phyloP scores from a whole-genome alignment of 2,329 filamentous ascomycete genomes.

The Trichoderma koningiopsis region DNA sequence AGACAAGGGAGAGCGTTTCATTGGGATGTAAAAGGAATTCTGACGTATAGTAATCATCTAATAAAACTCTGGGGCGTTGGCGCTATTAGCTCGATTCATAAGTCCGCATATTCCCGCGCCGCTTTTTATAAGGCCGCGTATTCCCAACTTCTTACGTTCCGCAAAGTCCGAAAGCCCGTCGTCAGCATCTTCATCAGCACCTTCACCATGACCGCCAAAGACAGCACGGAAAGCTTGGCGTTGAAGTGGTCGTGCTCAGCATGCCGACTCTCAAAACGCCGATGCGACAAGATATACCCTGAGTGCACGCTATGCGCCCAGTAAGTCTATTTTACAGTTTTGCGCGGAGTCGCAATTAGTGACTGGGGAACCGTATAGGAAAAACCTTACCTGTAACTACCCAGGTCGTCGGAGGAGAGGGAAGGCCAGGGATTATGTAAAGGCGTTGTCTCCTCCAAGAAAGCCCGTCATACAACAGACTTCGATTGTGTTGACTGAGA shows the following conservation, averaged over 20 bases:
- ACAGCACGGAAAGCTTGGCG: not conserved
- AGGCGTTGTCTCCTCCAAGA: not conserved
- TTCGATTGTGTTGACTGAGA: not conserved
- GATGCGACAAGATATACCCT: conserved; percentile 24
- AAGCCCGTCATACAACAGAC: not conserved
- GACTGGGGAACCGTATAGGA: not conserved
- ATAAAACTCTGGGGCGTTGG: not conserved
- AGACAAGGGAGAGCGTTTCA: not conserved
- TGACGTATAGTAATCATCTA: not conserved
- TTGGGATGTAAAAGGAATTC: not conserved
- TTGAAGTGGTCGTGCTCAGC: conserved; percentile 18
- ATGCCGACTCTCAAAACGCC: conserved; percentile 24
- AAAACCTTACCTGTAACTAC: conserved; percentile 22
- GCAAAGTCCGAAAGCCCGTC: conserved; percentile 15
- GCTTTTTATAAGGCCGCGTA: conserved; percentile 6
- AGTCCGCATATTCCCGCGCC: conserved; percentile 16
- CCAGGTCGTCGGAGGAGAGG: conserved; percentile 22
- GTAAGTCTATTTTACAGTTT: not conserved
- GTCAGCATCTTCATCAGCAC: not conserved
- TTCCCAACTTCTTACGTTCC: not conserved
- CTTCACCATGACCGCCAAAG: not conserved
- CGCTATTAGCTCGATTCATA: not conserved
- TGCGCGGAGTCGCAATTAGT: not conserved
- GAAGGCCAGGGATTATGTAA: not conserved
- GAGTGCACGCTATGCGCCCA: conserved; percentile 21